phyloP scores from a whole-genome alignment of 2,329 filamentous ascomycete species.

The Magnaporthales sp. region DNA sequence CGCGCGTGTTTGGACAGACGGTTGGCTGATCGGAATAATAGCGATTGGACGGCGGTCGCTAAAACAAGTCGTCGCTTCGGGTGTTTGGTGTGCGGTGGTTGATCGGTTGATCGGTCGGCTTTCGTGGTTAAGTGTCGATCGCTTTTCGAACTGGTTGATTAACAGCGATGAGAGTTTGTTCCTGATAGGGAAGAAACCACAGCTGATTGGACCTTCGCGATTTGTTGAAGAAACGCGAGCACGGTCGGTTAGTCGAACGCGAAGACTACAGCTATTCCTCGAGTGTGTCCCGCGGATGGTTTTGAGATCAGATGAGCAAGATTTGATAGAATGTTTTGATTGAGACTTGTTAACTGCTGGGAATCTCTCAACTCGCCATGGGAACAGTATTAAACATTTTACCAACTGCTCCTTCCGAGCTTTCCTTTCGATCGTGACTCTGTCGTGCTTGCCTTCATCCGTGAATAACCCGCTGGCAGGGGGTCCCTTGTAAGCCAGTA shows the following conservation, averaged over 20 bases:
- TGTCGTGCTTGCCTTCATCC: not conserved
- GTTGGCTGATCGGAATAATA: not conserved
- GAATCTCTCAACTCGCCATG: not conserved
- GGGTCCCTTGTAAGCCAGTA: not conserved
- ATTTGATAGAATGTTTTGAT: not conserved
- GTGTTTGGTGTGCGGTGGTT: not conserved
- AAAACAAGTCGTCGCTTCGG: not conserved
- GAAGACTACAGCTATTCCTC: too few relatives aligned
- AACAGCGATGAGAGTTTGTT: not conserved
- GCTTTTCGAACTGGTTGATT: not conserved
- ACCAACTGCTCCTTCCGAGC: not conserved
- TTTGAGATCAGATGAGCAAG: not conserved
- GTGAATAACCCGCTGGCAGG: not conserved
- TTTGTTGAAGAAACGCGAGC: not conserved
- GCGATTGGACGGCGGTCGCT: not conserved
- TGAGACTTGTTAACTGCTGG: not conserved
- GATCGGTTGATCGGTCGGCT: not conserved
- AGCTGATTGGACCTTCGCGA: not conserved
- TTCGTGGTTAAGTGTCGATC: not conserved
- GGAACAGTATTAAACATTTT: not conserved
- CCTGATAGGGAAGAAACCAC: not conserved
- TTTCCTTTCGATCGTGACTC: not conserved
- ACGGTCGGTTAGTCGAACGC: not conserved
- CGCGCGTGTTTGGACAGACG: not conserved
- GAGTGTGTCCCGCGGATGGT: not conserved